These are phyloP conservation scores for Mortierella sp. DNA, from an alignment of 371 early-diverging fungal genomes.

Conservation along the genomic window DNA sequence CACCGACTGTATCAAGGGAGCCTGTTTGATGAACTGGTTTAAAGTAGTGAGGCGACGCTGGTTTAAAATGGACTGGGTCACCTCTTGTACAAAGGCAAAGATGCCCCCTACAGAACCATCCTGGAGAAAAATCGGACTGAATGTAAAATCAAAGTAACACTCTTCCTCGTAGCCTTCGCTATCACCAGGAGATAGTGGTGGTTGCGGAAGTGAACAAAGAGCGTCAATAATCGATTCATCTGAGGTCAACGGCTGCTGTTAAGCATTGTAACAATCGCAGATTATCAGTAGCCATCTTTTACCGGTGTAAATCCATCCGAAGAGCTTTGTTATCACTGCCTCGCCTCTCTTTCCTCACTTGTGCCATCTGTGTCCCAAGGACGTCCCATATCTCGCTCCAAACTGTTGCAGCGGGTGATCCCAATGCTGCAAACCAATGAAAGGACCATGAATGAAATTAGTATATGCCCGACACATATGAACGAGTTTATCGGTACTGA, in stretches of 20 bases:
- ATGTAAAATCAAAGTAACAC: conserved; percentile 46
- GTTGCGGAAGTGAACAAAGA: neutral
- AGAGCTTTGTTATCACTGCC: conserved; percentile 36
- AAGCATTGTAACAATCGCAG: no score
- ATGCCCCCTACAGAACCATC: conserved; percentile 39
- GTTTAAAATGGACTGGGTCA: conserved; percentile 36
- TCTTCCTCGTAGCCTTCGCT: conserved; percentile 52
- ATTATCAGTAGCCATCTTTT: no score
- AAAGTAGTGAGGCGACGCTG: conserved; percentile 38
- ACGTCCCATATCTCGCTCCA: conserved; percentile 42
- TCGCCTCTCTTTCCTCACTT: conserved; percentile 16
- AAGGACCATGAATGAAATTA: neutral
- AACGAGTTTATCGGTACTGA: no score
- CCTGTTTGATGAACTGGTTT: conserved; percentile 49
- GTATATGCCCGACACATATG: neutral
- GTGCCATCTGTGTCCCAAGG: conserved; percentile 20
- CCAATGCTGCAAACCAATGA: conserved; percentile 19
- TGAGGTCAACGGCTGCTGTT: no score
- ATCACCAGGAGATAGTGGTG: neutral
- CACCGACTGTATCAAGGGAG: conserved; percentile 34
- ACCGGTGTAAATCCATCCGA: conserved; percentile 42
- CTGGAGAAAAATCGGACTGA: conserved; percentile 35
- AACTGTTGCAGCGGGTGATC: conserved; percentile 27
- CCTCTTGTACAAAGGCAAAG: conserved; percentile 30
- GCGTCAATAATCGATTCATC: neutral